A percentile compares a stretch with the other conserved stretches of the same genome.
These are phyloP conservation scores for Gliomastix tumulicola DNA, from an alignment of 2,329 filamentous ascomycete genomes.

Conservation along the genomic window DNA sequence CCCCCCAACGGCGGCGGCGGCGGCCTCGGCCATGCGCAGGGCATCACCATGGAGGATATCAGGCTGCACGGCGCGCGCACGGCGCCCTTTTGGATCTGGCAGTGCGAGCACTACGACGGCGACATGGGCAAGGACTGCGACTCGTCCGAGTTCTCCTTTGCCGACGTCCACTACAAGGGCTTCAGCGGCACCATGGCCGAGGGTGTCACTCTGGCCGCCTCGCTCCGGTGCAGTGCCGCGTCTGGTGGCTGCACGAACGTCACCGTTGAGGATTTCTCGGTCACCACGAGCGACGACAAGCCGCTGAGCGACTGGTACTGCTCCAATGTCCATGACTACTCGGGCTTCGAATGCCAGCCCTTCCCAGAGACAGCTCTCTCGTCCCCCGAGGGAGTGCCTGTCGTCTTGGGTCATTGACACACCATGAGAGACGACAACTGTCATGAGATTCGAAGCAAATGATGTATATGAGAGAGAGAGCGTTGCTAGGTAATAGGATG, in stretches of 20 bases:
- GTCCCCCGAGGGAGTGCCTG: too few species aligned
- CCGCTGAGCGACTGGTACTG: slow-evolving; percentile 15
- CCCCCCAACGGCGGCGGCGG: slow-evolving; percentile 53
- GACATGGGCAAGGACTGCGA: slow-evolving; percentile 23
- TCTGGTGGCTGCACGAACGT: slow-evolving; percentile 22
- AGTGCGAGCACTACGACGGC: slow-evolving; percentile 26
- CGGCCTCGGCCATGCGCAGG: slow-evolving; percentile 34
- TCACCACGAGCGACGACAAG: slow-evolving; percentile 9
- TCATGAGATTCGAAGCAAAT: too few species aligned
- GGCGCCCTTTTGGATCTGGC: slow-evolving; percentile 23
- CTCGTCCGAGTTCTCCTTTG: slow-evolving; percentile 21
- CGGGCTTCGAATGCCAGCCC: slow-evolving; percentile 16
- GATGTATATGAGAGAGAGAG: too few species aligned
- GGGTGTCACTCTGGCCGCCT: slow-evolving; percentile 14
- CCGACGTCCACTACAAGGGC: slow-evolving; percentile 15
- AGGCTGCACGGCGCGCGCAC: slow-evolving; percentile 14
- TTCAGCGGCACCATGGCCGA: slow-evolving; percentile 18
- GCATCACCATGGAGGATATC: slow-evolving; percentile 22
- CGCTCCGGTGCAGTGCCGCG: slow-evolving; percentile 20
- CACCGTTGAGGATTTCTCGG: slow-evolving; percentile 13
- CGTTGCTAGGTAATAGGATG: too few species aligned
- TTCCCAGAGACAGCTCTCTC: too few species aligned
- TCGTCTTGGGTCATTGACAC: too few species aligned
- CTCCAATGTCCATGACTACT: slow-evolving; percentile 13
- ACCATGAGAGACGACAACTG: too few species aligned